These are phyloP conservation scores for Adansonia digitata DNA, from an alignment of 345 rosid genomes.

Conservation along the genomic window DNA sequence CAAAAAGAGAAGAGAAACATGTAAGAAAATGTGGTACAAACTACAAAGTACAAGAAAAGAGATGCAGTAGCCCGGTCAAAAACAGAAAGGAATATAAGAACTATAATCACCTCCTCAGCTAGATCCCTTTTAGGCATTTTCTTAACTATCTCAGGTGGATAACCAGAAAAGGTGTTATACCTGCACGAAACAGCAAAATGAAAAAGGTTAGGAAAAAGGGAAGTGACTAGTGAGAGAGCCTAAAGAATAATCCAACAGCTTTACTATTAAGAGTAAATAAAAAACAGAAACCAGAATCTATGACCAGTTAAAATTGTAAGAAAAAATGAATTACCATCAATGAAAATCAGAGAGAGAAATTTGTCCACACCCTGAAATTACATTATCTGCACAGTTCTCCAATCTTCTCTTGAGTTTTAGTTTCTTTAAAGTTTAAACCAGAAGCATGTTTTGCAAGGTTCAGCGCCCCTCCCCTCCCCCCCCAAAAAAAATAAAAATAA, in stretches of 20 bases:
- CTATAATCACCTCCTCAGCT: slow-evolving; percentile 60
- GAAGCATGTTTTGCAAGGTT: neutral
- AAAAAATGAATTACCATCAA: neutral
- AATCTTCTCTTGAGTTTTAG: neutral
- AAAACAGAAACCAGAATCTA: too few relatives aligned
- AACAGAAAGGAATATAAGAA: neutral
- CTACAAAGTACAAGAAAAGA: neutral
- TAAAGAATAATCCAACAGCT: neutral
- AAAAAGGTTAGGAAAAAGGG: neutral
- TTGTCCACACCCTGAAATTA: neutral
- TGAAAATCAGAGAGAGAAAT: neutral
- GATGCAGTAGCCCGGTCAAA: neutral
- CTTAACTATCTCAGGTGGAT: slow-evolving; percentile 78
- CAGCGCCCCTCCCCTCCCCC: neutral
- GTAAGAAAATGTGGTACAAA: neutral
- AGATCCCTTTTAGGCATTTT: slow-evolving; percentile 77
- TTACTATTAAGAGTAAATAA: neutral
- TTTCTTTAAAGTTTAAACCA: slow-evolving; percentile 4
- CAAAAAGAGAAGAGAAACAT: neutral
- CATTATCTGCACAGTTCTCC: neutral
- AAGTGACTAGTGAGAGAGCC: neutral
- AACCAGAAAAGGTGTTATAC: slow-evolving; percentile 80
- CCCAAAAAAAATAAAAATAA: too few relatives aligned
- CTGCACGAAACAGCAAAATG: slow-evolving; percentile 28
- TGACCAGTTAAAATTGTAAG: neutral